Conservation (phyloP, 345 rosid genomes). For the Hibiscus trionum region DNA sequence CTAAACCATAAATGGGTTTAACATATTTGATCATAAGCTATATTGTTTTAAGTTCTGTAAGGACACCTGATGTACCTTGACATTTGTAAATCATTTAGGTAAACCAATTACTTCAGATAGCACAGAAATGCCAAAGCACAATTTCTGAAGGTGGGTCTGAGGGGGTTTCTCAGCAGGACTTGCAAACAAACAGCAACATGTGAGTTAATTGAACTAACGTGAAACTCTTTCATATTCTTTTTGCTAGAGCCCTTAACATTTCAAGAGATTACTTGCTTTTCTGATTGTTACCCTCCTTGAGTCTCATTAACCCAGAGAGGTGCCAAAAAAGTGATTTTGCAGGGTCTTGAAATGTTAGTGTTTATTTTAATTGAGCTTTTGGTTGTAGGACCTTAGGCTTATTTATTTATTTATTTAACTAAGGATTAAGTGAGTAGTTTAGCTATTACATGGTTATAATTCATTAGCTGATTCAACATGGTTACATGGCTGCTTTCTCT, state of each 20-base stretch:
- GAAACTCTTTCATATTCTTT: background rate
- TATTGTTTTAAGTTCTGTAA: background rate
- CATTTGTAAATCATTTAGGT: constrained; percentile 42
- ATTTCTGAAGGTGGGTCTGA: constrained; percentile 83
- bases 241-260: background rate
- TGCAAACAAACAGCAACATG: constrained; percentile 92
- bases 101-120: constrained; percentile 87
- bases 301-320: background rate
- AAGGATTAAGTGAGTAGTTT: background rate
- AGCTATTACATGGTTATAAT: background rate
- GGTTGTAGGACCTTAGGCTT: background rate
- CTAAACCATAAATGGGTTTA: background rate
- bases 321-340: background rate
- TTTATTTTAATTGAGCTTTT: background rate
- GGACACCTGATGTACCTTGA: background rate
- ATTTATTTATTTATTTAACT: background rate
- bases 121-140: constrained; percentile 91
- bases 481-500: constrained; percentile 7
- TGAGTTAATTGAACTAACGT: constrained; percentile 26
- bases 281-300: background rate
- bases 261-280: background rate
- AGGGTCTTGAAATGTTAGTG: background rate
- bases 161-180: constrained; percentile 81
- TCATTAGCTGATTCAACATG: background rate
- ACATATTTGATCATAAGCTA: background rate